These are phyloP conservation scores for Colletotrichum coccodes DNA, from an alignment of 2,329 filamentous ascomycete species.

Conservation along the genomic window DNA sequence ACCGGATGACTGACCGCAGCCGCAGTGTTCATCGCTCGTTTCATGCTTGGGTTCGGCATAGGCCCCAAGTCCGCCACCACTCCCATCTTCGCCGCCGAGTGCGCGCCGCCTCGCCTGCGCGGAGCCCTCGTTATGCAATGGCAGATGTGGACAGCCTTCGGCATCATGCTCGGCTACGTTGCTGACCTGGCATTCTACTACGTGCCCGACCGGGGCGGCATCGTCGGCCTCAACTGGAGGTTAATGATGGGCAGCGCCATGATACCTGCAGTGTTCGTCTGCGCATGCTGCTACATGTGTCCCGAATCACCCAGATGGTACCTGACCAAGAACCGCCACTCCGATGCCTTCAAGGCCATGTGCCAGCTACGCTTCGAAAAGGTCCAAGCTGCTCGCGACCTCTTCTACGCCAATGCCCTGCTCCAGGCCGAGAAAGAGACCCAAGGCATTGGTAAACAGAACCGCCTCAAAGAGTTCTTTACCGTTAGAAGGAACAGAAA, in stretches of 20 bases:
- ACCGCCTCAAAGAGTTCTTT: conserved; percentile 65
- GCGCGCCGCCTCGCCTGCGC: conserved; percentile 69
- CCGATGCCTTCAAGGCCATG: conserved; percentile 58
- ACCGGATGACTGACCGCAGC: not conserved
- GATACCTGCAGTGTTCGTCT: conserved; percentile 68
- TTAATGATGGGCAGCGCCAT: conserved; percentile 76
- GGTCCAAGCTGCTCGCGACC: conserved; percentile 64
- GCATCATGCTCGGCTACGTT: conserved; percentile 67
- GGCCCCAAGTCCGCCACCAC: conserved; percentile 77
- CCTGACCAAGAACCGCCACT: conserved; percentile 57
- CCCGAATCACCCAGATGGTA: conserved; percentile 63
- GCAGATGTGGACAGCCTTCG: conserved; percentile 67
- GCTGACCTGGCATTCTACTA: conserved; percentile 71
- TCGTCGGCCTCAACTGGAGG: conserved; percentile 72
- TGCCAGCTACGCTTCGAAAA: conserved; percentile 58
- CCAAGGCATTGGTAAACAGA: conserved; percentile 57
- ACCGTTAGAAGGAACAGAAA: conserved; percentile 71
- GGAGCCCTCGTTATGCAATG: conserved; percentile 80
- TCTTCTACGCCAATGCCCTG: conserved; percentile 67
- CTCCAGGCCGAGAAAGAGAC: conserved; percentile 65
- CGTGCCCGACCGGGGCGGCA: conserved; percentile 58
- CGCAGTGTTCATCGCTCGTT: conserved; percentile 74
- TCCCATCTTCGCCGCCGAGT: conserved; percentile 76
- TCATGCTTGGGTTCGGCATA: conserved; percentile 76
- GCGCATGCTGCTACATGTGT: conserved; percentile 60